These are phyloP conservation scores for Termitomyces eurrhizus DNA, from an alignment of 768 basidiomycete genomes.

Conservation along the genomic window DNA sequence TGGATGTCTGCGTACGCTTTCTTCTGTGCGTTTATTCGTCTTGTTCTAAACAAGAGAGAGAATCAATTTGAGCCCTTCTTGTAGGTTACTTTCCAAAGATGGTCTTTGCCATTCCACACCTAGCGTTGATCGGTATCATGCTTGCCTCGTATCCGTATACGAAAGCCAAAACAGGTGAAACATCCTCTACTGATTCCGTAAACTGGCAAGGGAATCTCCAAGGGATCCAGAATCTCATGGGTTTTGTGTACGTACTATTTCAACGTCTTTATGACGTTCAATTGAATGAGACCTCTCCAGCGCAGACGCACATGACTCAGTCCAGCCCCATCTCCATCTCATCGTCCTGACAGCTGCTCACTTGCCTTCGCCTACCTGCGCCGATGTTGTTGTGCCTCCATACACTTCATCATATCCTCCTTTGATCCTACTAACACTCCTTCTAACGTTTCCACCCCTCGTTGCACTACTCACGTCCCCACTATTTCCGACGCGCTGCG, in stretches of 20 bases:
- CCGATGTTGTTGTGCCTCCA: conserved; percentile 9
- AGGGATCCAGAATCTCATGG: conserved; percentile 91
- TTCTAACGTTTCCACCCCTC: conserved; percentile 49
- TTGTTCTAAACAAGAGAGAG: not conserved
- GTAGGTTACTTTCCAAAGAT: conserved; percentile 77
- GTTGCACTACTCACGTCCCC: conserved; percentile 41
- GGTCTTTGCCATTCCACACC: conserved; percentile 66
- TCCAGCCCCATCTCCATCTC: conserved; percentile 48
- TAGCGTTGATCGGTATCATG: conserved; percentile 57
- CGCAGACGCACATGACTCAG: conserved; percentile 54
- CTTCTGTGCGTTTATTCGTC: conserved; percentile 52
- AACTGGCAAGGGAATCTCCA: conserved; percentile 89
- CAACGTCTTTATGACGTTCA: not conserved
- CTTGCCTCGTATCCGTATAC: conserved; percentile 59
- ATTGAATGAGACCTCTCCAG: conserved; percentile 28
- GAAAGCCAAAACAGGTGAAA: conserved; percentile 18
- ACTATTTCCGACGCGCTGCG: conserved; percentile 42
- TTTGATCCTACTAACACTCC: conserved; percentile 46
- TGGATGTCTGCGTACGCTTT: conserved; percentile 81
- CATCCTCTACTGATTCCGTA: conserved; percentile 48
- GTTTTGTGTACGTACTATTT: conserved; percentile 52
- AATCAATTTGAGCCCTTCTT: not conserved
- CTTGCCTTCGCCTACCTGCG: conserved; percentile 29
- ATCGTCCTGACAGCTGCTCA: conserved; percentile 46
- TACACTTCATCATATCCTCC: conserved; percentile 46